These are phyloP conservation scores for Phtheirospermum japonicum DNA, from an alignment of 257 asterid species.

Conservation along the genomic window DNA sequence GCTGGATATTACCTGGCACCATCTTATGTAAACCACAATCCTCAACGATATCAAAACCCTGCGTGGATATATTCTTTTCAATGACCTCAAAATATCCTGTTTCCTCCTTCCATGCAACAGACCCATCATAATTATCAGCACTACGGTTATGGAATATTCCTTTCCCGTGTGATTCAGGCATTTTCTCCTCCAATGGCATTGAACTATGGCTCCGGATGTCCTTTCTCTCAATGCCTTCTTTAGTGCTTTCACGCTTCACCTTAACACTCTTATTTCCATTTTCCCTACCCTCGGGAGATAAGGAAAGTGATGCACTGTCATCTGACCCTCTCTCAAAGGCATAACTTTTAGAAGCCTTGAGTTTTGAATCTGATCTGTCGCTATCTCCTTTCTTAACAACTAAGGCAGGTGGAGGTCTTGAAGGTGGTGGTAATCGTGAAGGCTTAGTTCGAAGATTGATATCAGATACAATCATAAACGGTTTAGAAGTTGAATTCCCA, in stretches of 20 bases:
- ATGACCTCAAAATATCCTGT: slow-evolving; percentile 64
- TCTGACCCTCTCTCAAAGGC: slow-evolving; percentile 41
- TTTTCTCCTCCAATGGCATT: slow-evolving; percentile 36
- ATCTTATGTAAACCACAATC: slow-evolving; percentile 29
- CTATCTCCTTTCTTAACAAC: slow-evolving; percentile 38
- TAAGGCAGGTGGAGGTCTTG: slow-evolving; percentile 83
- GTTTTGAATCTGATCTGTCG: slow-evolving; percentile 34
- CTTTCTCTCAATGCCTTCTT: slow-evolving; percentile 40
- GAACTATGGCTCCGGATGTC: slow-evolving; percentile 28
- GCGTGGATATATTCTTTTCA: slow-evolving; percentile 40
- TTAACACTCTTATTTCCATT: slow-evolving; percentile 40
- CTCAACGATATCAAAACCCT: slow-evolving; percentile 30
- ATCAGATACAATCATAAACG: slow-evolving; percentile 66
- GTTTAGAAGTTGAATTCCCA: slow-evolving; percentile 38
- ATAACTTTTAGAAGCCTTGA: slow-evolving; percentile 41
- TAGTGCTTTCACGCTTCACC: slow-evolving; percentile 35
- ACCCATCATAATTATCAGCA: slow-evolving; percentile 31
- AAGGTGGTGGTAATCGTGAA: slow-evolving; percentile 82
- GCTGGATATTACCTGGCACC: slow-evolving; percentile 31
- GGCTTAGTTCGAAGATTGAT: slow-evolving; percentile 83
- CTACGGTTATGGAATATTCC: slow-evolving; percentile 23
- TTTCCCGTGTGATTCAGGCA: slow-evolving; percentile 18
- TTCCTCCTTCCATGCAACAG: slow-evolving; percentile 67
- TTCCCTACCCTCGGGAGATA: slow-evolving; percentile 35
- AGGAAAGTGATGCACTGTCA: slow-evolving; percentile 38